These are phyloP conservation scores for Camillea tinctor DNA, from an alignment of 2,329 filamentous ascomycete genomes.

Conservation along the genomic window DNA sequence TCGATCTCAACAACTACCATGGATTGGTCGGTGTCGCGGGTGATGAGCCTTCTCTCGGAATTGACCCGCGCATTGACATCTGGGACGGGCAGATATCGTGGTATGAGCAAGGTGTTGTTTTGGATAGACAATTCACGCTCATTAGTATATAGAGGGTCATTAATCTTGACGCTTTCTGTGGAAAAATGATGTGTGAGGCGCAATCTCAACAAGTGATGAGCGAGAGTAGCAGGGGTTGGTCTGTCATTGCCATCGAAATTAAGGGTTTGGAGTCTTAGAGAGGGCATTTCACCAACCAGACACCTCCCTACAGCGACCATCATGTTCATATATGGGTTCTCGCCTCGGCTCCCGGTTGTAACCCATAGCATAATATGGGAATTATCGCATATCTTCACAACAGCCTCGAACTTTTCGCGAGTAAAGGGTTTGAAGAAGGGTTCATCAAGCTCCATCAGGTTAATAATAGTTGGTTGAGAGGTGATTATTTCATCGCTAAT, in stretches of 20 bases:
- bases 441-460: constrained; percentile 30
- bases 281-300: constrained; percentile 13
- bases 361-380: constrained; percentile 17
- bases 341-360: constrained; percentile 8
- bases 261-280: constrained; percentile 11
- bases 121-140: constrained; percentile 10
- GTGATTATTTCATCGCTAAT: not conserved
- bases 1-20: not conserved
- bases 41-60: constrained; percentile 5
- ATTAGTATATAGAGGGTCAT: constrained; percentile 2
- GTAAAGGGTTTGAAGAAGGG: constrained; percentile 27
- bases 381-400: constrained; percentile 7
- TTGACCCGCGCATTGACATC: constrained; percentile 7
- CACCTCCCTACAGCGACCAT: constrained; percentile 14
- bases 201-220: constrained; percentile 8
- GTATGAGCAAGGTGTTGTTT: constrained; percentile 1
- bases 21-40: constrained; percentile 3
- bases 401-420: constrained; percentile 8
- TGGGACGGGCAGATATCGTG: constrained; percentile 3
- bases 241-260: constrained; percentile 8
- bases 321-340: constrained; percentile 16
- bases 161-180: constrained; percentile 2
- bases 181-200: constrained; percentile 6
- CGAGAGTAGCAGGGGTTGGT: constrained; percentile 5
- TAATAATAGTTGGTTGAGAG: constrained; percentile 12